Conservation (phyloP, 805 yeast species). For the Torulaspora gathmanii region DNA sequence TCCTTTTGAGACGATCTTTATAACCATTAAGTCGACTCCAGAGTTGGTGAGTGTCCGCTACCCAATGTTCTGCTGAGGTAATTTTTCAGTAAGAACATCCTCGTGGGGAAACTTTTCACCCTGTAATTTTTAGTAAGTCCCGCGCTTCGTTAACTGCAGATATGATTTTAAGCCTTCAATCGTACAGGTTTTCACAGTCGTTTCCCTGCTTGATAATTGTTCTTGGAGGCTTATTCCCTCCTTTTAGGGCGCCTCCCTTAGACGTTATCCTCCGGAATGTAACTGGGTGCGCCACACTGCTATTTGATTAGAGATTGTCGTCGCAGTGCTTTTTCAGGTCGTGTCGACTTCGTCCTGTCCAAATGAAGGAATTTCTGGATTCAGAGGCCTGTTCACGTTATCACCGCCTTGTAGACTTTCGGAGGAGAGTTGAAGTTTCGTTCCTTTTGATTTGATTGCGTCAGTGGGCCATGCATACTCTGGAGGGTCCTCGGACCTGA, state of each 20-base stretch:
- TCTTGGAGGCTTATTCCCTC: not conserved
- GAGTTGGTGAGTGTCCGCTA: too few species aligned
- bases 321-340: not conserved
- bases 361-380: slow-evolving; percentile 25
- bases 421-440: slow-evolving; percentile 3
- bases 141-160: not conserved
- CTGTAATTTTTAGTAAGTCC: slow-evolving; percentile 3
- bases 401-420: slow-evolving; percentile 1
- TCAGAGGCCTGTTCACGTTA: not conserved
- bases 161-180: not conserved
- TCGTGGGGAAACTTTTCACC: not conserved
- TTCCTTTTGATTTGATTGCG: not conserved
- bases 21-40: not conserved
- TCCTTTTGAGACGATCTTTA: not conserved
- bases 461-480: slow-evolving; percentile 17
- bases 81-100: not conserved
- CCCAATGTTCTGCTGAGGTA: not conserved
- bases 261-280: not conserved
- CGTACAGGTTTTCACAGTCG: too few species aligned
- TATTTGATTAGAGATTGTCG: not conserved
- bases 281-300: not conserved
- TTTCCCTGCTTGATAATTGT: too few species aligned
- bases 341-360: slow-evolving; percentile 32
- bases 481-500: slow-evolving; percentile 16
- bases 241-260: too few species aligned